Evolutionary conservation across 345 rosid genomes (phyloP), one percentile per base, ranked within the genome.

Genomic region (Psidium guajava): DNA sequence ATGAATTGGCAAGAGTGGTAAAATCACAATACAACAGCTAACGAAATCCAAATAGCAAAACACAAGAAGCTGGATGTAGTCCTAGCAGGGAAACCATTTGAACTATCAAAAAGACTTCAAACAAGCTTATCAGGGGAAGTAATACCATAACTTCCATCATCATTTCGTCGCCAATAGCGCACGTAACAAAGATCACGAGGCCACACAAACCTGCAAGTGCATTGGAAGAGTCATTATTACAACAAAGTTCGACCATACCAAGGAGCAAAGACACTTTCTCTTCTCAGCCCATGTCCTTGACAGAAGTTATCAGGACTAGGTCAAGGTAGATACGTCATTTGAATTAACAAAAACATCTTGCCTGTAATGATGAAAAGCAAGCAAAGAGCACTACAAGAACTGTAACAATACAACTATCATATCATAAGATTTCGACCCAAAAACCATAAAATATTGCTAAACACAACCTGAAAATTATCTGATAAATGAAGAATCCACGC

Each of bases 131-230:
- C 57, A 52, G 83, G 58, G 32, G 59, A 27, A 52, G 44, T 27
- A 86, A 57, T 94, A 95, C 99, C 99, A 90, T 98, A 98, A 87
- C 99, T 98, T 86, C 99, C 98, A 74, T 98, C 99, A 84, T 98
- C 99, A 86, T 98, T 98, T 88, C 98, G 92, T 54, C 99, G 97
- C 99, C 99, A 98, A 87, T 96, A 98, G 18, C 99, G 95, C 85
- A 96, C 98, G 91, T 98, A 98, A 88, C 99, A 98, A 91, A 98
- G 98, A 87, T 98, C 99, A 86, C 99, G 99, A 20, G 99, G 99
- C 99, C 99, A 98, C 69, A 95, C 95, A 89, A 96, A 85, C 95
- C 99, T 98, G 92, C 87, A 90, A 88, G 36, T 86, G 84, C 27
- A 82, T 87, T 87, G 25, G 69, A 47, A 42, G 36, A 25, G 58